Evolutionary conservation across 768 basidiomycete genomes (phyloP).

Genomic region (Serpula lacrymans): DNA sequence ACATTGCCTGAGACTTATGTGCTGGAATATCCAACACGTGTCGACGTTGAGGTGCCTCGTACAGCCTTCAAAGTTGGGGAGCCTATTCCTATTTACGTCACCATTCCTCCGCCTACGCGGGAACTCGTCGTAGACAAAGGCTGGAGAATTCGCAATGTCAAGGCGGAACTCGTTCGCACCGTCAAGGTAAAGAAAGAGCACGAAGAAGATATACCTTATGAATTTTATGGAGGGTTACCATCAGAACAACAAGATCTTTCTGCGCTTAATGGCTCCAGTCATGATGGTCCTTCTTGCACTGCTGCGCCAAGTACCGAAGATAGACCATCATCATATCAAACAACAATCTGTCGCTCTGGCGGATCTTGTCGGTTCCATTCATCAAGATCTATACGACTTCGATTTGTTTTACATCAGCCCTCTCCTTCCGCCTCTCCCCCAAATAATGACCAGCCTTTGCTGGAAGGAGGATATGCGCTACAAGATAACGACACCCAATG

Average conservation of each 20-base stretch:
- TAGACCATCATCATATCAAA: constrained; percentile 40
- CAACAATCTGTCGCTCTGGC: constrained; percentile 78
- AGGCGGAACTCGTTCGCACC: constrained; percentile 70
- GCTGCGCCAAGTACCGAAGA: constrained; percentile 17
- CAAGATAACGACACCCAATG: constrained; percentile 61
- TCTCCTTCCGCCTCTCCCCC: constrained; percentile 47
- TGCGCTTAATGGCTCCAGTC: constrained; percentile 11
- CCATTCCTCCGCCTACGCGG: constrained; percentile 69
- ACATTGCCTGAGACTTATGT: constrained; percentile 57
- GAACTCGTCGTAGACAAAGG: constrained; percentile 68
- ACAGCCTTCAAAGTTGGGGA: constrained; percentile 71
- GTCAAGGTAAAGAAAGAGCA: constrained; percentile 52
- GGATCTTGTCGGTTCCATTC: constrained; percentile 91
- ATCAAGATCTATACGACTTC: constrained; percentile 64
- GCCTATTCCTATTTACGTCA: constrained; percentile 74
- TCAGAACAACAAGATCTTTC: constrained; percentile 10
- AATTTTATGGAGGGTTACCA: constrained; percentile 25
- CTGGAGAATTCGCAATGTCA: constrained; percentile 74
- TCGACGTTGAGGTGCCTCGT: constrained; percentile 70
- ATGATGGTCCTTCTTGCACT: constrained; percentile 31
- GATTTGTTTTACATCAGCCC: constrained; percentile 76
- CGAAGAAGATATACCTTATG: constrained; percentile 36
- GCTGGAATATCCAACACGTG: constrained; percentile 59
- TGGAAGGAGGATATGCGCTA: constrained; percentile 40
- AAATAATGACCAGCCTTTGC: constrained; percentile 42